Conservation (phyloP, 2,329 filamentous ascomycete species). For the Exutisphaerella laricina region DNA sequence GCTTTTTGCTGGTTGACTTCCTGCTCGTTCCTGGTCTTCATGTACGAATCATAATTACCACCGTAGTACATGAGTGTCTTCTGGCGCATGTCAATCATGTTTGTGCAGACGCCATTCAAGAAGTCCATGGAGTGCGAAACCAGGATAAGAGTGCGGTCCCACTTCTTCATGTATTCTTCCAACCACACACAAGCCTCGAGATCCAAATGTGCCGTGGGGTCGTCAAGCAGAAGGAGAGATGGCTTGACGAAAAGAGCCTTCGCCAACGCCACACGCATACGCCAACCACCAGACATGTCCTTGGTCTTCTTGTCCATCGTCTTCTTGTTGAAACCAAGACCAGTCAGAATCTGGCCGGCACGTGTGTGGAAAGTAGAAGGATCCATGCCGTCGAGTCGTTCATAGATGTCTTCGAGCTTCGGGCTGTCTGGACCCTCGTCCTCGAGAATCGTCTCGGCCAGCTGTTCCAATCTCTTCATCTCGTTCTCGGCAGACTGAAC, state of each 20-base stretch:
- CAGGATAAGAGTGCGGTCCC: constrained; percentile 92
- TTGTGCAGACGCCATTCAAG: constrained; percentile 96
- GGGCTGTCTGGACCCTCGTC: constrained; percentile 87
- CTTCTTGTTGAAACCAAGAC: constrained; percentile 97
- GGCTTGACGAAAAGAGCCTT: constrained; percentile 99
- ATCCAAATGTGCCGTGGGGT: constrained; percentile 98
- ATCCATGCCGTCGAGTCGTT: constrained; percentile 99
- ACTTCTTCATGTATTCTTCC: constrained; percentile 99
- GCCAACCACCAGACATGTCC: constrained; percentile 99
- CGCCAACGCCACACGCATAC: constrained; percentile 96
- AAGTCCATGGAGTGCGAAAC: constrained; percentile 99
- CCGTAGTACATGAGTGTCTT: constrained; percentile 93
- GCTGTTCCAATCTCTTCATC: constrained; percentile 79
- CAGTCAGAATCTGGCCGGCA: constrained; percentile 92
- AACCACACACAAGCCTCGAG: constrained; percentile 99
- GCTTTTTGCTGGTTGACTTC: constrained; percentile 99
- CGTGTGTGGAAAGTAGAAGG: constrained; percentile 94
- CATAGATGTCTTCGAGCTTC: constrained; percentile 88
- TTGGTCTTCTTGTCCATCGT: constrained; percentile 99
- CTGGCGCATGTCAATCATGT: constrained; percentile 96
- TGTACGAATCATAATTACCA: constrained; percentile 98
- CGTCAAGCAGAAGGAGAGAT: constrained; percentile 88
- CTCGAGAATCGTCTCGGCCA: constrained; percentile 87
- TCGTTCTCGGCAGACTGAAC: constrained; percentile 90
- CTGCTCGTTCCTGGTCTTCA: constrained; percentile 89